Evolutionary conservation across 2,329 filamentous ascomycete species (phyloP).

Genomic region (Phyllosticta capitalensis): DNA sequence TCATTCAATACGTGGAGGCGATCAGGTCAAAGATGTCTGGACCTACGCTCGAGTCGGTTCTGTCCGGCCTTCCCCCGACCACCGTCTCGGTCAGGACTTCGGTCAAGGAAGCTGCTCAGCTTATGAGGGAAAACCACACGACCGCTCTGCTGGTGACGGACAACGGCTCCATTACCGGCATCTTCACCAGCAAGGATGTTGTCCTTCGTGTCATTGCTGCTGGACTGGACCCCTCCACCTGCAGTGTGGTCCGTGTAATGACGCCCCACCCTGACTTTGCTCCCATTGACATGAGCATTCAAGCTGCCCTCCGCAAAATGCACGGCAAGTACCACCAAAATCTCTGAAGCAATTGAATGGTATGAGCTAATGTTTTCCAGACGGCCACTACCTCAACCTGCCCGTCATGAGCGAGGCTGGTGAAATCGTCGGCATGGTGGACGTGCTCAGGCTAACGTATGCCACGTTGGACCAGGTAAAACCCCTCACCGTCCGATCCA

Average conservation of each 20-base stretch:
- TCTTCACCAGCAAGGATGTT: slow-evolving; percentile 99
- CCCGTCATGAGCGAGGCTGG: slow-evolving; percentile 96
- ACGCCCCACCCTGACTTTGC: slow-evolving; percentile 98
- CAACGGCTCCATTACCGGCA: slow-evolving; percentile 93
- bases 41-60: slow-evolving; percentile 85
- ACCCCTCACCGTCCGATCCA: neutral
- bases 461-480: slow-evolving; percentile 87
- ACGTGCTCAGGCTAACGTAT: slow-evolving; percentile 96
- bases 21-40: slow-evolving; percentile 95
- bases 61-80: slow-evolving; percentile 83
- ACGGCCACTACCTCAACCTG: slow-evolving; percentile 95
- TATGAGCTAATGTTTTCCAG: slow-evolving; percentile 35
- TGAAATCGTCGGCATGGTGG: slow-evolving; percentile 98
- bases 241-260: slow-evolving; percentile 98
- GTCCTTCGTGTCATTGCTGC: slow-evolving; percentile 96
- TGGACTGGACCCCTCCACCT: slow-evolving; percentile 84
- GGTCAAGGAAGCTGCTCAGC: slow-evolving; percentile 84
- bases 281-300: slow-evolving; percentile 97
- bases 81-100: slow-evolving; percentile 94
- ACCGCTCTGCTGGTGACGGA: slow-evolving; percentile 95
- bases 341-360: neutral
- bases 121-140: slow-evolving; percentile 99
- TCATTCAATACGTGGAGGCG: slow-evolving; percentile 97
- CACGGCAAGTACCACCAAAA: slow-evolving; percentile 56
- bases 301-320: slow-evolving; percentile 97